Conservation (phyloP, 208 protist genomes). For the Herpetomonas muscarum region DNA sequence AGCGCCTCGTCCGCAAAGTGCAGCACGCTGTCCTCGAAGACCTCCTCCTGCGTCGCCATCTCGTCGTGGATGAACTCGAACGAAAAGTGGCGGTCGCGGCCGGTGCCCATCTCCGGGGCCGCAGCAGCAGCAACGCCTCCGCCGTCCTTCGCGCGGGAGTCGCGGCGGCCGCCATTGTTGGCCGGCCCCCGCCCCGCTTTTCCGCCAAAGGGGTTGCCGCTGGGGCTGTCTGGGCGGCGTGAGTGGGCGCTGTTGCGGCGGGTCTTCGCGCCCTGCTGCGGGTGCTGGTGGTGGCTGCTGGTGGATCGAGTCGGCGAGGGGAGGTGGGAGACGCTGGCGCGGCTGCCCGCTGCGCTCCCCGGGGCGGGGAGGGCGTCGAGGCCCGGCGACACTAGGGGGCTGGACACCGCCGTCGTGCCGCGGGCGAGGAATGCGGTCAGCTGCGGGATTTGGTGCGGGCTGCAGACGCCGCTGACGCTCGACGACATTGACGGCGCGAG, state of each 20-base stretch:
- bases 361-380: background rate
- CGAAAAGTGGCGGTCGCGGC: slow-evolving; percentile 68
- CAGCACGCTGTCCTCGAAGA: slow-evolving; percentile 87
- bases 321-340: too few species aligned
- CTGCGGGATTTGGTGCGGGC: background rate
- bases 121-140: slow-evolving; percentile 1
- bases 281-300: too few species aligned
- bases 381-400: background rate
- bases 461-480: background rate
- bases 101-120: slow-evolving; percentile 7
- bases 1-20: slow-evolving; percentile 80
- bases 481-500: background rate
- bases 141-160: background rate
- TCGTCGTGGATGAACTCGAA: slow-evolving; percentile 87
- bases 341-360: background rate
- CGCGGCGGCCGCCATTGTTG: background rate
- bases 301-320: too few species aligned
- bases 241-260: too few species aligned
- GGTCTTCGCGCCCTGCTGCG: too few species aligned
- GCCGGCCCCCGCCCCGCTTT: background rate
- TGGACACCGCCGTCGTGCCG: background rate
- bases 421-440: background rate
- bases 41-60: slow-evolving; percentile 78
- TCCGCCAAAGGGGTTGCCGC: too few species aligned
- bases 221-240: too few species aligned